Evolutionary conservation across 768 basidiomycete genomes (phyloP), one percentile per base, ranked within the genome.

Genomic region (Bullera alba): DNA sequence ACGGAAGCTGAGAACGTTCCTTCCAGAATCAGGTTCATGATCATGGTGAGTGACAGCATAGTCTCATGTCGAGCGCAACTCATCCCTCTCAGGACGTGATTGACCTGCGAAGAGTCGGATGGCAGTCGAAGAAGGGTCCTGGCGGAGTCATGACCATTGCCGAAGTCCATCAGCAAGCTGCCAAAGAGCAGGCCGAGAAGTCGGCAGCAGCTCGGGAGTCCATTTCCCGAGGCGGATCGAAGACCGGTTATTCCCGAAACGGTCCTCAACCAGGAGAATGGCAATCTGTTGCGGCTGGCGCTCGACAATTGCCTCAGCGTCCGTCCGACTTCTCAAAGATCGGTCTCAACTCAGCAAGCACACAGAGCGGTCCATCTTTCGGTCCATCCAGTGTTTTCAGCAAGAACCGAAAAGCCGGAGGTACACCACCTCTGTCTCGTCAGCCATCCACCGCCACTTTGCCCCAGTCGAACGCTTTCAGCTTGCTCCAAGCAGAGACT

Each of bases 21-120:
- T 51, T 79, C 89, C 16, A 85, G 95, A 63, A 87, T 96, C 80
- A 83, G 84, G 49, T 96, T 86, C 75, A 95, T 96, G 91, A 79
- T 99, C 50, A 82, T 88, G 82, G 92, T 93, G 53, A 49, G 80
- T 75, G 30, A 8, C 41, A 21, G 26, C 12, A 22, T 46, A 19
- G 8, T 8, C 32, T 34, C 32, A 34, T n/a, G 32, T 34, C 32
- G n/a, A 8, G 32, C 32, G n/a, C 32, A 34, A 8, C n/a, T 34
- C 32, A n/a, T 10, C 38, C 38, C 8, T 39, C 17, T 6, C 62
- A 96, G 91, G 93, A 96, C 74, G 78, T 95, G 44, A 80, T 92
- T 49, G 93, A 96, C 67, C 77, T 92, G 37, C 85, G 91, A 44
- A 80, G 81, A 25, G 82, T 84, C 48, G 83, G 80, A 67, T 97